A percentile compares a stretch with the other conserved stretches of the same genome.
phyloP scores from a whole-genome alignment of 2,329 filamentous ascomycete species.

The Diplodia corticola region DNA sequence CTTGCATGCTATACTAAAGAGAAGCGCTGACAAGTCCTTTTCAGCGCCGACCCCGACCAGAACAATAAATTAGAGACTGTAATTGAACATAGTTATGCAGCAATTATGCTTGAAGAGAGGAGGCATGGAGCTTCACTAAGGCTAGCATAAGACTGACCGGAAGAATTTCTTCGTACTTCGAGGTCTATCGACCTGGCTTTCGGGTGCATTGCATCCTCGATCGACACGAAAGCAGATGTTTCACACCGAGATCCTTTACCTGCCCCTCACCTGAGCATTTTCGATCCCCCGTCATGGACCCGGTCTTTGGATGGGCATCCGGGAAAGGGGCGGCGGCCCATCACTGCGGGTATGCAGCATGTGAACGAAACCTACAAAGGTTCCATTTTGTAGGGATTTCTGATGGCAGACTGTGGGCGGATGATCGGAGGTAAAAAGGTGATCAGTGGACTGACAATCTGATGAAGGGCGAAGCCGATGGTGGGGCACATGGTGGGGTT shows the following conservation, averaged over 20 bases:
- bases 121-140: background rate
- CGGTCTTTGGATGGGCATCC: slow-evolving; percentile 41
- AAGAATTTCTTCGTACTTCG: background rate
- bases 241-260: slow-evolving; percentile 30
- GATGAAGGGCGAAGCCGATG: slow-evolving; percentile 32
- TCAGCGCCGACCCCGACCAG: background rate
- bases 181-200: background rate
- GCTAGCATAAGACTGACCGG: background rate
- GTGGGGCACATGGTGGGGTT: slow-evolving; percentile 35
- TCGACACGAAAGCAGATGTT: slow-evolving; percentile 26
- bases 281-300: slow-evolving; percentile 41
- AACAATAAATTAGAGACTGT: background rate
- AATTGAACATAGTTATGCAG: background rate
- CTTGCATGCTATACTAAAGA: background rate
- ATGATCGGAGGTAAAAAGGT: slow-evolving; percentile 37
- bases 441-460: slow-evolving; percentile 32
- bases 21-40: background rate
- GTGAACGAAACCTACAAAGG: slow-evolving; percentile 39
- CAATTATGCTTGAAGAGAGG: background rate
- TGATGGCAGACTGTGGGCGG: slow-evolving; percentile 39
- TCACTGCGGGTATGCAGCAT: slow-evolving; percentile 43
- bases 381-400: slow-evolving; percentile 39
- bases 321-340: slow-evolving; percentile 37
- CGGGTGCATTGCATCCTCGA: background rate
- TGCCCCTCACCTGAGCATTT: slow-evolving; percentile 28